Conservation (phyloP, 2,329 filamentous ascomycete species). For the Aureobasidium sp. region DNA sequence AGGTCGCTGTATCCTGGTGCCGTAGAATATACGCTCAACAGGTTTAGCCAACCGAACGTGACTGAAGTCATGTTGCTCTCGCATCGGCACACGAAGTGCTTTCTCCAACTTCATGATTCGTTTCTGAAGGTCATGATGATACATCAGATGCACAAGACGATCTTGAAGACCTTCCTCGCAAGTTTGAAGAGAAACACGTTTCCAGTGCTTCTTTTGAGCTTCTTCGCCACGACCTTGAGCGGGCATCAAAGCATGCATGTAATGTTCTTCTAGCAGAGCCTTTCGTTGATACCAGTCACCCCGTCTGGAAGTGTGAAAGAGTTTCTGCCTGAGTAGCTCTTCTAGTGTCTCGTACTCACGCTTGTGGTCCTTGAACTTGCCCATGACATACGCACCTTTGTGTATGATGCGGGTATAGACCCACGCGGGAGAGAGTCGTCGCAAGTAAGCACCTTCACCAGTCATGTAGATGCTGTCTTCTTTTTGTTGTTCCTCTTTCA, state of each 20-base stretch:
- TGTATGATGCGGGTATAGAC: conserved; percentile 90
- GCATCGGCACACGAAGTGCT: conserved; percentile 70
- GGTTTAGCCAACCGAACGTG: conserved; percentile 75
- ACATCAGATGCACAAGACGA: conserved; percentile 80
- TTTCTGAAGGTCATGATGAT: conserved; percentile 87
- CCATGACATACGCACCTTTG: conserved; percentile 73
- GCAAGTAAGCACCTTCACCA: conserved; percentile 81
- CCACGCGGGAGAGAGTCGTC: conserved; percentile 84
- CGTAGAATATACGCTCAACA: conserved; percentile 65
- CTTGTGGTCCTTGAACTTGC: conserved; percentile 71
- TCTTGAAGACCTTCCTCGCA: conserved; percentile 86
- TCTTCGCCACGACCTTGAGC: conserved; percentile 45
- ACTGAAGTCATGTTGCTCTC: conserved; percentile 86
- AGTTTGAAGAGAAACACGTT: conserved; percentile 64
- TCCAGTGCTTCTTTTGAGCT: conserved; percentile 75
- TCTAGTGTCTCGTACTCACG: conserved; percentile 67
- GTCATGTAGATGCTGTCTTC: conserved; percentile 71
- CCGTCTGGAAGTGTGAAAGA: conserved; percentile 79
- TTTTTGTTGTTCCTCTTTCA: conserved; percentile 69
- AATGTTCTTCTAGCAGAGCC: conserved; percentile 88
- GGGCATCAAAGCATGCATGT: conserved; percentile 63
- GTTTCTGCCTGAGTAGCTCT: conserved; percentile 69
- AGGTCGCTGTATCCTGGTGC: conserved; percentile 58
- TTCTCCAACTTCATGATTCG: conserved; percentile 87
- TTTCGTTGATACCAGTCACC: conserved; percentile 96